Base-by-base conservation (phyloP, 257 asterid species). In the Solanum pinnatisectum region DNA sequence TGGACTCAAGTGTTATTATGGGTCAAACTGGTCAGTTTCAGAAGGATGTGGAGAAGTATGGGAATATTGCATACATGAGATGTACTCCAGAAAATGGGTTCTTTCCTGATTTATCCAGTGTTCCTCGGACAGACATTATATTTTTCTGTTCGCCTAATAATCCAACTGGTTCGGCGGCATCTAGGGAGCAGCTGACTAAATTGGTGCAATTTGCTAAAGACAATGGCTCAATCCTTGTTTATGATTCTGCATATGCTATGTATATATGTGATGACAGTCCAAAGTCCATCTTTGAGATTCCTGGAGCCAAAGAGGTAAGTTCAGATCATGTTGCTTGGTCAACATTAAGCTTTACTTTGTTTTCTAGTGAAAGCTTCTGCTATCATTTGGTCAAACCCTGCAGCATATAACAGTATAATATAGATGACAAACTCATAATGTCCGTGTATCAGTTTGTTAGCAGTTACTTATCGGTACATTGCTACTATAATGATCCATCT, bases 231-330 rank as follows among this genome's bases (percentile, higher is more conserved):
- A 95, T 97, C 92, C 92, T 97, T 65, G 94, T 96, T 87, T 96
- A 94, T 88, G 99, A 97, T 93, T 97, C 99, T 83, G 99, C 99
- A n/a, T 97, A 97, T 92, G 99, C 99, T 23, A 93, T 95, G 99
- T 97, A 97, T 49, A 95, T 96, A 85, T 94, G 99, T 11, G 99
- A 97, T 83, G 96, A 96, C 87, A 94, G 96, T 87, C 99, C 99
- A 4, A 91, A 91, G 90, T 96, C 99, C 87, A 94, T 97, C 86
- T 96, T 94, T 87, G 99, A 95, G 91, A 97, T 96, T 91, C 99
- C 99, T 79, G 98, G 99, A 87, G 99, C 98, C 87, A 94, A 93
- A 93, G 98, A 95, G 98, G 99, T 96, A 84, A 83, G 71, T 32
- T 25, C 39, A 36, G 44, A 49, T 82, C 70, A 49, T 82, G 42